Evolutionary conservation across 345 rosid genomes (phyloP).

Genomic region (Noccaea caerulescens): DNA sequence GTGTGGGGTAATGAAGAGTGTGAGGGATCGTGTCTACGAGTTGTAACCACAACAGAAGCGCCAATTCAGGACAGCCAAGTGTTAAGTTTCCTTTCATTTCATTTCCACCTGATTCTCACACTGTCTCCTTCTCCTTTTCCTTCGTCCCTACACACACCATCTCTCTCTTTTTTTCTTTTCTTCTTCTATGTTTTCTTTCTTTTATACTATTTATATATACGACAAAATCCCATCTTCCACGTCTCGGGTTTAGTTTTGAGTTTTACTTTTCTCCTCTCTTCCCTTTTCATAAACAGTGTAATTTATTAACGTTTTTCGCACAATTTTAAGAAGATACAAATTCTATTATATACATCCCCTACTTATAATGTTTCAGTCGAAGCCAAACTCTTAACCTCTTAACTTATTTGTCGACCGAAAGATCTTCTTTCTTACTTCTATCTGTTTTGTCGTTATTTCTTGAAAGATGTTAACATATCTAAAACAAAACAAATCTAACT

Average conservation of each 20-base stretch:
- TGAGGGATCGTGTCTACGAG: constrained; percentile 43
- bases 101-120: constrained; percentile 37
- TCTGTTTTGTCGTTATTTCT: constrained; percentile 8
- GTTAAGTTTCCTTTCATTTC: constrained; percentile 17
- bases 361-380: constrained; percentile 2
- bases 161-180: constrained; percentile 27
- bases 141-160: constrained; percentile 37
- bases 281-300: constrained; percentile 19
- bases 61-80: constrained; percentile 42
- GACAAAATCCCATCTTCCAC: constrained; percentile 22
- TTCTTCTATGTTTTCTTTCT: constrained; percentile 1
- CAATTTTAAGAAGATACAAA: constrained; percentile 14
- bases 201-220: constrained; percentile 17
- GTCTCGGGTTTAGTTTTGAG: constrained; percentile 14
- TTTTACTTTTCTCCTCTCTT: constrained; percentile 23
- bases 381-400: constrained; percentile 40
- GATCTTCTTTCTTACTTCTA: constrained; percentile 1
- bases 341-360: not conserved
- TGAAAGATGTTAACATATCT: not conserved
- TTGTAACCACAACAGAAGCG: constrained; percentile 38
- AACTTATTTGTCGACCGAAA: constrained; percentile 26
- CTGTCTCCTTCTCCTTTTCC: constrained; percentile 23
- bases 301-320: constrained; percentile 11
- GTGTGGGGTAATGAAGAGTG: constrained; percentile 32
- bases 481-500: constrained; percentile 2